These are phyloP conservation scores for Hexamita inflata DNA, from an alignment of 208 protist species.

Conservation along the genomic window DNA sequence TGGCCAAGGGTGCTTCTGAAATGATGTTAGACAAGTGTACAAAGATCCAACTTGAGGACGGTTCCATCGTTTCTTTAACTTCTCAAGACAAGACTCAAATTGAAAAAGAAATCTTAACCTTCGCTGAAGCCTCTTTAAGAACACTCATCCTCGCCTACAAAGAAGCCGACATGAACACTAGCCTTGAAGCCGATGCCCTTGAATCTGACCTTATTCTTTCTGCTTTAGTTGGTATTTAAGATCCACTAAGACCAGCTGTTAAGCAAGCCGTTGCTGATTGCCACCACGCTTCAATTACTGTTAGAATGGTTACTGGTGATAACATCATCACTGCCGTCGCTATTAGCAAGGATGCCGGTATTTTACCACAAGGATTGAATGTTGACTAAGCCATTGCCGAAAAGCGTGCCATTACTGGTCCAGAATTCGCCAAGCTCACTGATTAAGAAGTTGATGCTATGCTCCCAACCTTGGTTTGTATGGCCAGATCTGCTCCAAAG, in stretches of 20 bases:
- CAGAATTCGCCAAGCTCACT: conserved; percentile 59
- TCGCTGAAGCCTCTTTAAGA: conserved; percentile 22
- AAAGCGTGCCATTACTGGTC: conserved; percentile 28
- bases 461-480: conserved; percentile 49
- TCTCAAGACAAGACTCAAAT: background rate
- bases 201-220: conserved; percentile 20
- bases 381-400: conserved; percentile 59
- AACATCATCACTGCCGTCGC: conserved; percentile 55
- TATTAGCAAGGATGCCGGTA: conserved; percentile 56
- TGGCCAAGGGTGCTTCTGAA: conserved; percentile 72
- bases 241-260: conserved; percentile 25
- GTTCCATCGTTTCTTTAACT: conserved; percentile 9
- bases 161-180: background rate
- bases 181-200: background rate
- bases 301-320: conserved; percentile 73
- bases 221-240: conserved; percentile 29
- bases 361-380: conserved; percentile 54
- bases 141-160: conserved; percentile 21
- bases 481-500: conserved; percentile 49
- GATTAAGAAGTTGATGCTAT: conserved; percentile 58
- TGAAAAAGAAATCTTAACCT: background rate
- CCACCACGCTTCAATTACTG: conserved; percentile 58
- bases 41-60: conserved; percentile 41
- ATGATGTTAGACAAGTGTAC: conserved; percentile 60
- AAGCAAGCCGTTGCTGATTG: conserved; percentile 30